These are phyloP conservation scores for Ilyonectria sp. DNA, from an alignment of 2,329 filamentous ascomycete species.

Conservation along the genomic window DNA sequence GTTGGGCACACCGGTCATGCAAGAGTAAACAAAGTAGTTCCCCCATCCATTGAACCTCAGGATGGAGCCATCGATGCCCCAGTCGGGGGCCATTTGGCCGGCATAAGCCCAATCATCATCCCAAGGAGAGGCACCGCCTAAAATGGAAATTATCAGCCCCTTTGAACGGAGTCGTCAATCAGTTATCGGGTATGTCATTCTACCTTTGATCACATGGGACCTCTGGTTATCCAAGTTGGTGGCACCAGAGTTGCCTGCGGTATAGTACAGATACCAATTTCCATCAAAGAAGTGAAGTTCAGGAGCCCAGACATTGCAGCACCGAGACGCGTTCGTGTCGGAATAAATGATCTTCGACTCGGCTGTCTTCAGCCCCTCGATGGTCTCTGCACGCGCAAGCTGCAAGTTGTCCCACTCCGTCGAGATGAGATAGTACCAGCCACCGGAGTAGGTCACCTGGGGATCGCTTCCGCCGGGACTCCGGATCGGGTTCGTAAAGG, in stretches of 20 bases:
- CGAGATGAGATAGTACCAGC: constrained; percentile 71
- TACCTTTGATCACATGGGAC: constrained; percentile 66
- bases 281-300: constrained; percentile 67
- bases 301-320: constrained; percentile 72
- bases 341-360: constrained; percentile 66
- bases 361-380: constrained; percentile 69
- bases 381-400: constrained; percentile 67
- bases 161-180: no score
- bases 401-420: constrained; percentile 70
- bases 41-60: constrained; percentile 61
- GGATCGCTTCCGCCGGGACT: constrained; percentile 66
- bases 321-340: constrained; percentile 60
- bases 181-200: constrained; percentile 4
- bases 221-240: constrained; percentile 64
- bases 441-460: constrained; percentile 65
- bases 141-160: background rate
- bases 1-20: constrained; percentile 59
- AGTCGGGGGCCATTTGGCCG: constrained; percentile 62
- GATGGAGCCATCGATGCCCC: constrained; percentile 69
- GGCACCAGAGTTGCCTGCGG: constrained; percentile 59
- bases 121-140: constrained; percentile 67
- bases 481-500: constrained; percentile 68
- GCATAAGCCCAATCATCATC: constrained; percentile 64
- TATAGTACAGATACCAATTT: constrained; percentile 71
- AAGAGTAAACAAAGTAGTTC: constrained; percentile 71